Base-by-base conservation (phyloP, 805 yeast genomes). In the Jamesozyma spencerorum region DNA sequence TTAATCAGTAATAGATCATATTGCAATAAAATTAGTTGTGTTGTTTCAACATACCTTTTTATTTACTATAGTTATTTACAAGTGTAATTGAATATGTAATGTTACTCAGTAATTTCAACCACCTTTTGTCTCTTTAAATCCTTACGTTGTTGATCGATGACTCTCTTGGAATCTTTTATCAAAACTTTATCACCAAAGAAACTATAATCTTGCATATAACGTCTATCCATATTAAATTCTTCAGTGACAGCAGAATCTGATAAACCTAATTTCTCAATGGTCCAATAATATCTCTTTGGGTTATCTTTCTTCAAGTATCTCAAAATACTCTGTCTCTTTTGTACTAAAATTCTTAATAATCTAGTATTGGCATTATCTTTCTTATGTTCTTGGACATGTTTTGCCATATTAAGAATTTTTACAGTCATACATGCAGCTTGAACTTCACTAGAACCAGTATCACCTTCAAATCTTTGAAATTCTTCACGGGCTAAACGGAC, bases 361-460 rank as follows among this genome's bases (percentile, higher is more conserved):
- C 92, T 79, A 41, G 79, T 77, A 50, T 79, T 79, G 32, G 71
- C 69, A 50, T 73, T 68, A 64, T 90, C 97, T 59, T 87, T 82
- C 49, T 77, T 80, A 57, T 79, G 70, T 38, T 74, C 70, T 50
- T 73, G 71, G 41, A 83, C 72, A 56, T 88, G 96, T 34, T 75
- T 72, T 67, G 85, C 85, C 46, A 85, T 68, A 48, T 75, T 79
- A 49, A 81, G 84, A 50, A 92, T 85, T 54, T 76, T 75, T 37
- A 85, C 80, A 0, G 97, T 86, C 66, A 81, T 66, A 20, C 85
- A 73, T 2, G 97, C 97, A 2, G 97, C 96, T 63, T 88, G 97
- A 19, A 88, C 96, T 64, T 90, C 97, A 40, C 94, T 78, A 2
- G 95, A 85, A 2, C 95, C 97, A 1, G 96, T 85, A 60, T 92